Conservation (phyloP, 225 moss, liverwort and hornwort genomes). For the Neckera pumila region DNA sequence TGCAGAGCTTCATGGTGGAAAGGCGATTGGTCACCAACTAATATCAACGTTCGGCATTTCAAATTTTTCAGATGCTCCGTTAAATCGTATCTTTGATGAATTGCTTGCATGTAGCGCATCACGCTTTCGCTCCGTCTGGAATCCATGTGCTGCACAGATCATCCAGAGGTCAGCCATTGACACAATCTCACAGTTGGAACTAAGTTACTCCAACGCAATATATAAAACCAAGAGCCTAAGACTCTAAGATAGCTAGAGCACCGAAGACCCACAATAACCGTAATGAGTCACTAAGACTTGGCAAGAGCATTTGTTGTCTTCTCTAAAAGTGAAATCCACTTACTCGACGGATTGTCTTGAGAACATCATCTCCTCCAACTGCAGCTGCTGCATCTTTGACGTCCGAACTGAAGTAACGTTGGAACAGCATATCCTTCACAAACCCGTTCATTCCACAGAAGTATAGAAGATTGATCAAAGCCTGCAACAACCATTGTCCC, state of each 20-base stretch:
- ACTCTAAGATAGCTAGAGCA: not conserved
- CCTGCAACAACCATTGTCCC: slow-evolving; percentile 10
- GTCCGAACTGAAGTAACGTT: slow-evolving; percentile 73
- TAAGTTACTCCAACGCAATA: not conserved
- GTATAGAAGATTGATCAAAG: slow-evolving; percentile 69
- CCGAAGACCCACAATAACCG: not conserved
- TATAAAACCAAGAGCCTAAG: too few relatives aligned
- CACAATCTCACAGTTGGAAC: not conserved
- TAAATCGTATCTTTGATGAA: slow-evolving; percentile 66
- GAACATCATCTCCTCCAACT: slow-evolving; percentile 27
- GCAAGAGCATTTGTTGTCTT: not conserved
- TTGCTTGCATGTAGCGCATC: slow-evolving; percentile 86
- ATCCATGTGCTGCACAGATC: slow-evolving; percentile 43
- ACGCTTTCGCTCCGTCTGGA: slow-evolving; percentile 53
- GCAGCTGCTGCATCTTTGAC: slow-evolving; percentile 11
- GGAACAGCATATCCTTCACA: slow-evolving; percentile 76
- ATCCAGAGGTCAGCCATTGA: not conserved
- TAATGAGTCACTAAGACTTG: not conserved
- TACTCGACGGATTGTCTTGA: slow-evolving; percentile 48
- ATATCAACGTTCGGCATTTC: slow-evolving; percentile 80
- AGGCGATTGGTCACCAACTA: slow-evolving; percentile 85
- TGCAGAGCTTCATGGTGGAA: slow-evolving; percentile 79
- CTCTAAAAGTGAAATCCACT: not conserved
- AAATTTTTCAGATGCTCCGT: slow-evolving; percentile 56
- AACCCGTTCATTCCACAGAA: slow-evolving; percentile 84